Evolutionary conservation across 768 basidiomycete genomes (phyloP), one percentile per base, ranked within the genome.

Genomic region (Leccinum uliginosum): DNA sequence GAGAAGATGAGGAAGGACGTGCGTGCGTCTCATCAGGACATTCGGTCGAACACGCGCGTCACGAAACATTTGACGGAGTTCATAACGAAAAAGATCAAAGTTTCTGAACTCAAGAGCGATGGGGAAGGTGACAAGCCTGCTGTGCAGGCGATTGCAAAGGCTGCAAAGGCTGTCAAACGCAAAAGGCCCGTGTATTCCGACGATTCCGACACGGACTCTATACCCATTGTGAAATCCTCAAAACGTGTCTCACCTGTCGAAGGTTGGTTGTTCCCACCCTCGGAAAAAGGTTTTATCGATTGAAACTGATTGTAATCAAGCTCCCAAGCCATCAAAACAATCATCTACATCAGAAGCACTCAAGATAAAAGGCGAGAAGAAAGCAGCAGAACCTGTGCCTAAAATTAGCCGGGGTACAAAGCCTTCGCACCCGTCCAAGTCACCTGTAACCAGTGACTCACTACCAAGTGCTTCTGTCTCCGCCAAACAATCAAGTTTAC

Each of bases 21-120:
- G 14, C 74, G 78, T 43, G 64, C 66, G 5, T 66, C 64, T 27
- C 71, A 77, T 50, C 62, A 66, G 54, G 78, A 80, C 60, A 73
- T 80, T 53, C 75, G 74, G 19, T 59, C 74, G 51, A 79, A 79
- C 47, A 55, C 59, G n/a, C 65, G 65, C 19, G 68, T 78, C 34
- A 69, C 69, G 30, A 71, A 70, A 23, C 66, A 69, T 40, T 64
- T 80, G 60, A 48, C 60, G 61, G 61, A 61, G 8, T 74, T 70
- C 40, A 67, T 74, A 55, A 54, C 65, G 11, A 63, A 73, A 52
- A 67, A 64, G 35, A 60, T 71, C 56, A 73, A 71, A 45, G 63
- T 70, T 30, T 68, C 67, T 15, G 71, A 71, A 26, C 70, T 71
- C 45, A 65, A 43, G 49, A 73, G 63, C 24, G 70, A 71, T 15